Evolutionary conservation across 176 grass and related monocot genomes (phyloP), one percentile per base, ranked within the genome.

Genomic region (Eleusine indica): DNA sequence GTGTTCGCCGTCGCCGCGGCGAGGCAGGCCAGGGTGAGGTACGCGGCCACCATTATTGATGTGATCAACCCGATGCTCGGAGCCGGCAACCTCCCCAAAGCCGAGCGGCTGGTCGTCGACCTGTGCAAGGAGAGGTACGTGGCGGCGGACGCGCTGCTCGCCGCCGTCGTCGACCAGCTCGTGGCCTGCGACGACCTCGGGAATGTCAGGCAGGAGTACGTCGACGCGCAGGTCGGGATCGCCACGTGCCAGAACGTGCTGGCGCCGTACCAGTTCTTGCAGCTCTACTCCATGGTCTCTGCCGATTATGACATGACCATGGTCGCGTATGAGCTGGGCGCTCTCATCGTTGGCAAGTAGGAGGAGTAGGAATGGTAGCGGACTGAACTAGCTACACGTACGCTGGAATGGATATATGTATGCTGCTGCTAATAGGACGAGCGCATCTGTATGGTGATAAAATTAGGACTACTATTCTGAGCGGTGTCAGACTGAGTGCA

Each of bases 271-370:
- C 32, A 60, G 1, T 0, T 1, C 66, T 21, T 8, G 64, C 72
- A 40, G 10, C 0, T 83, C 4, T 16, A 7, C 0, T 2, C 3
- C 67, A 51, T 25, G 73, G 35, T 65, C 10, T 0, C 29, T 0
- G 56, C 32, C 0, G 54, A 71, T 17, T 6, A 22, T 35, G 74
- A 83, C 3, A 3, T 69, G 43, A 88, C 60, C 66, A 3, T 56
- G 25, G 74, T 88, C 8, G 56, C 80, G 41, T 42, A 16, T 19
- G 4, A 52, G 5, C 53, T 83, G 17, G 86, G 56, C 6, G 25
- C 5, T 28, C 21, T 81, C 10, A 7, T 81, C 30, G 15, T 47
- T 65, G n/a, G 58, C 40, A 64, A 4, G 3, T 78, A 78, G 76
- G 1, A 52, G 16, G 4, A 35, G 32, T 35, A 2, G 32, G 2